Base-by-base conservation (phyloP, 2,329 filamentous ascomycete genomes). In the Gliomastix tumulicola region DNA sequence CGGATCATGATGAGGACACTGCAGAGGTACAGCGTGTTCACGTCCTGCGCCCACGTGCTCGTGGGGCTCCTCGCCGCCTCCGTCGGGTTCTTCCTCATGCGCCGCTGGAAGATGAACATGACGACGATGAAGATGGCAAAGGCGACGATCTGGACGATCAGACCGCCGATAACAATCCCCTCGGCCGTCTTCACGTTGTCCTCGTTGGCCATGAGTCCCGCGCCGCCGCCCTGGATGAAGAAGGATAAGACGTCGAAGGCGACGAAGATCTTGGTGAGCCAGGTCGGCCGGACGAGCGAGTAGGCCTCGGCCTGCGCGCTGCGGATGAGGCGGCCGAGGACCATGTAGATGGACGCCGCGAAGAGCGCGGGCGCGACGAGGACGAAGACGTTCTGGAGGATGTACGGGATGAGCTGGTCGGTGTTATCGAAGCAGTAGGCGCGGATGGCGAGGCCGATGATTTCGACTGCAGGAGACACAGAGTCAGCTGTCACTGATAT, bases 121-220 rank as follows among this genome's bases (percentile, higher is more conserved):
- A 63, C 59, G 2, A 63, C 32, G n/a, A 72, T 52, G 44, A 78
- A 79, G 18, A 75, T 52, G 7, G 57, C 58, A 39, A 79, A 77
- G 30, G 72, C 62, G 17, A 70, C 22, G 11, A 79, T 60, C 44
- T 81, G 76, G n/a, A 79, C 49, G n/a, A 69, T 51, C 6, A 81
- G 54, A 4, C 76, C 75, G 6, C 47, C 65, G 7, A 79, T 51
- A 15, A 79, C 66, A 37, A 79, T 54, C n/a, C 65, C 59, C 35
- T 66, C 52, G 10, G 68, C 69, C 22, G 32, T 32, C 30, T 38
- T 44, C 27, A 35, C 41, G 7, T 12, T 21, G 23, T 30, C 25
- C 1, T 41, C 43, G 27, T 44, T 41, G 37, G 48, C 47, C 15
- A 50, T 44, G 7, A 54, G 30, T 7, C 52, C 56, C 18, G 49